Evolutionary conservation across 306 rosid species (phyloP).

Genomic region (Trichosanthes cucumerina): DNA sequence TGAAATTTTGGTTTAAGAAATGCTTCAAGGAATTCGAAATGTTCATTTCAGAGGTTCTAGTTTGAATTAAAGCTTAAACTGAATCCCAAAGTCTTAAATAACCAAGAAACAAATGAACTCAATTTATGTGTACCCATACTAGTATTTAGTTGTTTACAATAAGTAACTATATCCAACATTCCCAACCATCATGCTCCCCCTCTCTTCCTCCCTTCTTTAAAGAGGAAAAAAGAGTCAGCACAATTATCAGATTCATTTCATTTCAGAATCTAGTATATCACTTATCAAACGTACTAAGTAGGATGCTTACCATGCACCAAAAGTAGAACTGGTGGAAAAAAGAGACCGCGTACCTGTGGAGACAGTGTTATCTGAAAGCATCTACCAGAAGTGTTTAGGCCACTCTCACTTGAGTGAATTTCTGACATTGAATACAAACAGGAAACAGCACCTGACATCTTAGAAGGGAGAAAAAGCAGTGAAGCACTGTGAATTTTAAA

Average conservation of each 20-base stretch:
- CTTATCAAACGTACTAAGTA: neutral
- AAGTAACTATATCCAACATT: neutral
- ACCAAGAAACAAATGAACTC: neutral
- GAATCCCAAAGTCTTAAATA: neutral
- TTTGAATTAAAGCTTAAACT: neutral
- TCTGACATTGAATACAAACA: conserved; percentile 35
- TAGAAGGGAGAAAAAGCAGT: neutral
- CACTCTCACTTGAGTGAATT: conserved; percentile 94
- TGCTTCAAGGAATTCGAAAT: neutral
- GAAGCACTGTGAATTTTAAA: neutral
- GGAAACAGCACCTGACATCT: conserved; percentile 12
- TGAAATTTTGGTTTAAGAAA: neutral
- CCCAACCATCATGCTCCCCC: neutral
- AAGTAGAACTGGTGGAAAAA: neutral
- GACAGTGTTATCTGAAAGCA: conserved; percentile 67
- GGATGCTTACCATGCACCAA: neutral
- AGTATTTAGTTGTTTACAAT: neutral
- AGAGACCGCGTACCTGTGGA: conserved; percentile 46
- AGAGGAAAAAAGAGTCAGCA: neutral
- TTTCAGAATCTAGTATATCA: neutral
- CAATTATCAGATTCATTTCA: conserved; percentile 1
- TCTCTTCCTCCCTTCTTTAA: neutral
- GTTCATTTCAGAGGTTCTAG: neutral
- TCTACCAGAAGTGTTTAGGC: conserved; percentile 57
- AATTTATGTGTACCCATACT: neutral